A percentile compares a stretch with the other conserved stretches of the same genome.
Evolutionary conservation across 345 rosid species (phyloP).

Genomic region (Carallia pectinifolia): DNA sequence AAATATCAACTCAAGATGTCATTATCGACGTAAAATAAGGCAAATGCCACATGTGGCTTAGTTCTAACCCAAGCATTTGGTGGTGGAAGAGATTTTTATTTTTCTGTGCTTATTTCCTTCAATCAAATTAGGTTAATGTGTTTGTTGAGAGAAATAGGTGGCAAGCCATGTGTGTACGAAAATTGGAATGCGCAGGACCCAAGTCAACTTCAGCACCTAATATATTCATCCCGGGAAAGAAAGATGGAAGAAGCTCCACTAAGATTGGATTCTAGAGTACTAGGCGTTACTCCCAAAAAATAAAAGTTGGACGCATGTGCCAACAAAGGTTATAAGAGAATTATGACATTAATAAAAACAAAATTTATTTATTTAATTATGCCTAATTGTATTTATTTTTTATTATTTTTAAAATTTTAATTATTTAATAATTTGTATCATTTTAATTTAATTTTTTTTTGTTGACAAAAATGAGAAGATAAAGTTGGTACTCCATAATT

Average conservation of each 20-base stretch:
- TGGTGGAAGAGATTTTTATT: background rate
- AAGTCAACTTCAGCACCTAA: slow-evolving; percentile 20
- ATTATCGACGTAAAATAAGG: no score
- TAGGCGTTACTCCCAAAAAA: background rate
- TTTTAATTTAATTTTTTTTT: no score
- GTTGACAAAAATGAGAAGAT: no score
- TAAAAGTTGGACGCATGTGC: background rate
- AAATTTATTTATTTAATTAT: no score
- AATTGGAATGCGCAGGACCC: background rate
- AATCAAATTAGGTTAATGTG: background rate
- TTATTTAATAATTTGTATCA: no score
- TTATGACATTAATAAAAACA: background rate
- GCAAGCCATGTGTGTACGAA: background rate
- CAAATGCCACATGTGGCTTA: no score
- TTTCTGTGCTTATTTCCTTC: background rate
- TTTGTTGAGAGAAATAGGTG: background rate
- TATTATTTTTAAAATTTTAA: no score
- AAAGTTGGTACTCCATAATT: no score
- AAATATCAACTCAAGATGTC: no score
- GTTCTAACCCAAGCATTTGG: background rate
- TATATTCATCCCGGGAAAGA: slow-evolving; percentile 19
- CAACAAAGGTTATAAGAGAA: background rate
- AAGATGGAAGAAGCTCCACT: slow-evolving; percentile 6
- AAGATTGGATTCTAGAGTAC: background rate
- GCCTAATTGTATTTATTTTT: no score